Conservation (phyloP, 176 grass and related monocot species). For the Eragrostis nindensis region DNA sequence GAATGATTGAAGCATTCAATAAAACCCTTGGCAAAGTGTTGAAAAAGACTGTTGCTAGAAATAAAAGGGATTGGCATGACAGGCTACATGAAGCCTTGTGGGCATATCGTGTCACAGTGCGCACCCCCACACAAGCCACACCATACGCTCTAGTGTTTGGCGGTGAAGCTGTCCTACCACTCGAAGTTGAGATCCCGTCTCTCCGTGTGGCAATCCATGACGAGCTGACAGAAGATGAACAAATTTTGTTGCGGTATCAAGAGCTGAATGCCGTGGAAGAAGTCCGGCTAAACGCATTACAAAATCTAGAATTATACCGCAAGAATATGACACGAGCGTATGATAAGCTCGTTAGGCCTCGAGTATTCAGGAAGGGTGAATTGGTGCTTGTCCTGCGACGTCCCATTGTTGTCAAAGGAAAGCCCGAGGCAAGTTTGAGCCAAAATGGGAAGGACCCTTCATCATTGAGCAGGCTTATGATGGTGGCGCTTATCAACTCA, state of each 20-base stretch:
- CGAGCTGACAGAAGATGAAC: not conserved
- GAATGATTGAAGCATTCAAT: not conserved
- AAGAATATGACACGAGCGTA: not conserved
- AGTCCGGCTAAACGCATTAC: not conserved
- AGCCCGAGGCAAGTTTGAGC: not conserved
- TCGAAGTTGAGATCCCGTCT: not conserved
- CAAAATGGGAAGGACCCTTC: slow-evolving; percentile 1
- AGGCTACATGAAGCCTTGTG: not conserved
- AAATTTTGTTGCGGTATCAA: not conserved
- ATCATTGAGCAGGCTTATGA: not conserved
- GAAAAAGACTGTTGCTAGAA: not conserved
- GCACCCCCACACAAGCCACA: not conserved
- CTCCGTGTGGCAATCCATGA: not conserved
- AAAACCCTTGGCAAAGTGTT: not conserved
- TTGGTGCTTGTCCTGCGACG: not conserved
- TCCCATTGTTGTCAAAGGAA: not conserved
- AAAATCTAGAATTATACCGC: not conserved
- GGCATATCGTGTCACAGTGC: slow-evolving; percentile 12
- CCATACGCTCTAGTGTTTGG: slow-evolving; percentile 1
- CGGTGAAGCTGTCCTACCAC: not conserved
- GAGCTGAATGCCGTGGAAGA: not conserved
- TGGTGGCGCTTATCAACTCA: not conserved
- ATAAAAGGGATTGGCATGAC: not conserved
- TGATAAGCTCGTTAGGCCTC: not conserved
- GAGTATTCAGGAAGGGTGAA: not conserved